Base-by-base conservation (phyloP, 805 yeast species). In the Lipomyces starkeyi region DNA sequence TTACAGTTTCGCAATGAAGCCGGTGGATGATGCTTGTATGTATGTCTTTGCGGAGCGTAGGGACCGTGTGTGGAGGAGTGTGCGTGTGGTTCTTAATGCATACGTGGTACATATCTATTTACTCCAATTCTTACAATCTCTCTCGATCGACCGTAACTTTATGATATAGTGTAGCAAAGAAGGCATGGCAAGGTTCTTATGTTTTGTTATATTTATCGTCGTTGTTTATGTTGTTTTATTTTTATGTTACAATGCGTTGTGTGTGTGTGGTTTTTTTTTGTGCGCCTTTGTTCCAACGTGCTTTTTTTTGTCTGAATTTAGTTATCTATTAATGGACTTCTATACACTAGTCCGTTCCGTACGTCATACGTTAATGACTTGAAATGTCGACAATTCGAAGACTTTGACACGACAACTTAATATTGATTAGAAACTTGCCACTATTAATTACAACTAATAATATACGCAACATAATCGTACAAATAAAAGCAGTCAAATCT, bases 131-230 rank as follows among this genome's bases (percentile, higher is more conserved):
- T 5, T 29, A n/a, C 14, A 34, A 29, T 13, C 62, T 40, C 27
- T 59, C 47, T 57, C 32, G 34, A 22, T 59, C 35, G 47, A 40
- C 8, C 47, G 62, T 11, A 20, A 25, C 17, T 40, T 34, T 20
- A 11, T 37, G 40, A 20, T 59, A 59, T 59, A 43, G 17, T 43
- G 49, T n/a, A 43, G 49, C 22, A 43, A 43, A 43, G 49, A 7
- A 43, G 49, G 49, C 20, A 43, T 43, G 49, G 49, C 49, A 43
- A n/a, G 11, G 22, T 43, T 43, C 9, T 17, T 43, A 43, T 43
- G 49, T 43, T 17, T 43, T 43, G n/a, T 43, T 43, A 43, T 8
- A 43, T 43, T 43, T 43, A 17, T 43, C 5, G 22, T 43, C 22
- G 49, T 43, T 43, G 49, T 43, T 17, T 43, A 2, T 40, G 2